Base-by-base conservation (phyloP, 2,329 filamentous ascomycete species). In the Neocatenulostroma microsporum region DNA sequence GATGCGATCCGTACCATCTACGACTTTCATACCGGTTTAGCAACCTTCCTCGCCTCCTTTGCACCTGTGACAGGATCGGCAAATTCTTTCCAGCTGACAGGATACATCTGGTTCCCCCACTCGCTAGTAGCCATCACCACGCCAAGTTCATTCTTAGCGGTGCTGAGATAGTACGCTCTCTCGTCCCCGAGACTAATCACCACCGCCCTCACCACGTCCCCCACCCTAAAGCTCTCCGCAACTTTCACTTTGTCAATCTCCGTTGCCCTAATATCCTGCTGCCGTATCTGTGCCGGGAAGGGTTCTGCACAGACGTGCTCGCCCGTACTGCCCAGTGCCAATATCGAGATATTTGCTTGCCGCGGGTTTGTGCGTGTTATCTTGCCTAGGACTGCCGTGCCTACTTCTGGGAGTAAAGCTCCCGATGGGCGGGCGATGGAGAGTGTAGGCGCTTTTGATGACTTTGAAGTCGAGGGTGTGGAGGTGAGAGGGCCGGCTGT, bases 241-340 rank as follows among this genome's bases (percentile, higher is more conserved):
- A 96, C 84, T 59, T 83, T 85, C 28, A 95, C 85, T 50, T 85
- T 84, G 59, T 96, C 91, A 66, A 95, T 94, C 66, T 98, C 91
- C 13, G 91, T 94, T 3, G 87, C 86, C 38, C 91, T 74, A 21
- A 98, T 85, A 57, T 98, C 91, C 65, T 96, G 89, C 45, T 53
- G 58, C 5, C 57, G 50, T 21, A 61, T 60, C 3, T 57, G 30
- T 7, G 51, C 58, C 2, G 55, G 53, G 30, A 61, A 55, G 10
- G 54, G 35, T 18, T 58, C 54, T 23, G 40, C 42, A 31, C 42
- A 49, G 27, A 50, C 44, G 30, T 49, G 43, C 26, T 50, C 46
- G 41, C 51, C 55, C 5, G 40, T 38, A 24, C 9, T 24, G 39
- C 83, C 78, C 18, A 95, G 82, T 41, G 89, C 82, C 41, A 94